These are phyloP conservation scores for Galerina sulciceps DNA, from an alignment of 768 basidiomycete genomes.

Conservation along the genomic window DNA sequence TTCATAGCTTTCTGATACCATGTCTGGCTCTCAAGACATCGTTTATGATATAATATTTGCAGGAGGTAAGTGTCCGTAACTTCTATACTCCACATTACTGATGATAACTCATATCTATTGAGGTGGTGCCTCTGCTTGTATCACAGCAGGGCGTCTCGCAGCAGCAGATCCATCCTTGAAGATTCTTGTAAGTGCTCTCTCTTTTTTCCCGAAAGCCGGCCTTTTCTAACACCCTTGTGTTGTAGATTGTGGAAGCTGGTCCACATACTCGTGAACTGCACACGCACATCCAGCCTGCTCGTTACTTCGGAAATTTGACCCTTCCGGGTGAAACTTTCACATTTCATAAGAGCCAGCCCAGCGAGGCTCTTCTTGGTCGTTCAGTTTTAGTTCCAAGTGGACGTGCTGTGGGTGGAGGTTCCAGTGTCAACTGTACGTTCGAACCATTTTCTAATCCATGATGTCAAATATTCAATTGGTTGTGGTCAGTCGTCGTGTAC, in stretches of 20 bases:
- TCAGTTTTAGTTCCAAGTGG: conserved; percentile 46
- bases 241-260: conserved; percentile 61
- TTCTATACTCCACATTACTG: not conserved
- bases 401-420: conserved; percentile 65
- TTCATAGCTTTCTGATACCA: not conserved
- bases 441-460: not conserved
- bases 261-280: conserved; percentile 49
- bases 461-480: not conserved
- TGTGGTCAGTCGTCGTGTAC: conserved; percentile 50
- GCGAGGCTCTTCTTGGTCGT: conserved; percentile 49
- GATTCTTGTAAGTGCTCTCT: conserved; percentile 45
- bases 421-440: conserved; percentile 59
- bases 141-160: conserved; percentile 58
- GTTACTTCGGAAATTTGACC: conserved; percentile 44
- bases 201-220: no score
- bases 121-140: conserved; percentile 58
- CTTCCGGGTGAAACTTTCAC: conserved; percentile 45
- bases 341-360: conserved; percentile 46
- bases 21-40: not conserved
- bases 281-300: conserved; percentile 57
- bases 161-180: conserved; percentile 55
- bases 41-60: conserved; percentile 56
- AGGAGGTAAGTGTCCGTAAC: conserved; percentile 44
- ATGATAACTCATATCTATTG: not conserved
- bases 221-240: not conserved